Percentiles rank a stretch among this genome's conserved stretches.
These are phyloP conservation scores for Eucommia ulmoides DNA, from an alignment of 257 asterid genomes.

Conservation along the genomic window DNA sequence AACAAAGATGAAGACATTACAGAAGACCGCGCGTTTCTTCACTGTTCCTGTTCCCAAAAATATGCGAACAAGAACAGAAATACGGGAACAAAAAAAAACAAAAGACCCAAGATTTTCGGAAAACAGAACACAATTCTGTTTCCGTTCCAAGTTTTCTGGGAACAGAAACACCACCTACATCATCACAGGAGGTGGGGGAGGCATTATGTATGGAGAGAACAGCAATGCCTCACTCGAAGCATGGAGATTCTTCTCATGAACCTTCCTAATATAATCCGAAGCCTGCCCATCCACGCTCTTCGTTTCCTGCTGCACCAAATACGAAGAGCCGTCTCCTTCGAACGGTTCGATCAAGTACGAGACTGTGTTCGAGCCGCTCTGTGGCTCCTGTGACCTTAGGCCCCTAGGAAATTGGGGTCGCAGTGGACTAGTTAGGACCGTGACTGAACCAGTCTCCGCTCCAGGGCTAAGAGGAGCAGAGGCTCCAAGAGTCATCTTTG, in stretches of 20 bases:
- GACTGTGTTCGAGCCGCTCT: constrained; percentile 4
- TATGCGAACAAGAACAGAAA: too few relatives aligned
- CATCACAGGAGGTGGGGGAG: constrained; percentile 8
- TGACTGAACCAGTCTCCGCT: background rate
- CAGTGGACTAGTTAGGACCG: background rate
- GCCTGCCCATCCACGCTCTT: constrained; percentile 11
- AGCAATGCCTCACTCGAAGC: too few relatives aligned
- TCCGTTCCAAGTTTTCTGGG: background rate
- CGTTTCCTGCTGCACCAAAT: constrained; percentile 1
- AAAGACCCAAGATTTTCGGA: too few relatives aligned
- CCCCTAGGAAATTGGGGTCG: background rate
- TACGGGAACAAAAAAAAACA: too few relatives aligned
- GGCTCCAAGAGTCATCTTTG: constrained; percentile 8
- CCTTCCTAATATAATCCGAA: constrained; percentile 13
- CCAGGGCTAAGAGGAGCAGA: background rate
- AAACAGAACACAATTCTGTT: too few relatives aligned
- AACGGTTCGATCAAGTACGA: constrained; percentile 6
- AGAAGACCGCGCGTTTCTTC: background rate
- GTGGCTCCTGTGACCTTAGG: constrained; percentile 8
- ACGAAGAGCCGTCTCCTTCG: background rate
- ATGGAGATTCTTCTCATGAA: constrained; percentile 14
- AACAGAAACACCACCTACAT: background rate
- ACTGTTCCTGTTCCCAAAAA: background rate
- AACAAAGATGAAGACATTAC: background rate
- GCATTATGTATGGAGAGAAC: constrained; percentile 4